Evolutionary conservation across 2,329 filamentous ascomycete genomes (phyloP).

Genomic region (Penicillium glabrum): DNA sequence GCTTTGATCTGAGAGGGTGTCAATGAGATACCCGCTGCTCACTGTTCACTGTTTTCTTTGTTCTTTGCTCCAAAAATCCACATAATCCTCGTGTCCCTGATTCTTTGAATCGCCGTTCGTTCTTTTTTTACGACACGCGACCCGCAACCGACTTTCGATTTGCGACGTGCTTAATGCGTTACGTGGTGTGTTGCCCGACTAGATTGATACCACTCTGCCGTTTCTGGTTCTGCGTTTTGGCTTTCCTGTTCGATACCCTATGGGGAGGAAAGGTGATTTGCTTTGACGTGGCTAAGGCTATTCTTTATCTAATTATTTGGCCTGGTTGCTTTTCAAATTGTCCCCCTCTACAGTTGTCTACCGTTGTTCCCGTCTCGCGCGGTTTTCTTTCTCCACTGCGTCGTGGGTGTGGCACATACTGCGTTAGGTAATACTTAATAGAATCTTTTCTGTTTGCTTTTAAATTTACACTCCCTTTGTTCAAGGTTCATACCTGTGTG

Average conservation of each 20-base stretch:
- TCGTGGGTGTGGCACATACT: slow-evolving; percentile 27
- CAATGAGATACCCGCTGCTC: slow-evolving; percentile 35
- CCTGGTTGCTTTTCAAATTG: slow-evolving; percentile 23
- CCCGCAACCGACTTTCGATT: slow-evolving; percentile 28
- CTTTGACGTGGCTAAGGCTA: slow-evolving; percentile 11
- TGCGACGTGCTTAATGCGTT: slow-evolving; percentile 34
- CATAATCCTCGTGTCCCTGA: slow-evolving; percentile 15
- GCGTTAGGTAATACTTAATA: slow-evolving; percentile 41
- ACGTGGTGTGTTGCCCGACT: slow-evolving; percentile 27
- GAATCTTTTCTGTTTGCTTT: slow-evolving; percentile 30
- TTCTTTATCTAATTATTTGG: slow-evolving; percentile 11
- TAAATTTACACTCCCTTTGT: too few relatives aligned
- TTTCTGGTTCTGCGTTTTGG: slow-evolving; percentile 27
- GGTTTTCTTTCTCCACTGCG: slow-evolving; percentile 14
- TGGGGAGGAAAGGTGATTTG: slow-evolving; percentile 30
- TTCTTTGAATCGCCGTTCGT: slow-evolving; percentile 24
- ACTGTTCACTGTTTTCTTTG: slow-evolving; percentile 21
- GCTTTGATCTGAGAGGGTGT: slow-evolving; percentile 17
- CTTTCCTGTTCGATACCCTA: slow-evolving; percentile 37
- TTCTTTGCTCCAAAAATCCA: slow-evolving; percentile 13
- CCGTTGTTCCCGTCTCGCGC: slow-evolving; percentile 19
- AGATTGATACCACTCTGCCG: slow-evolving; percentile 31
- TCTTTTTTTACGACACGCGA: slow-evolving; percentile 37
- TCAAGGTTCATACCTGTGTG: too few relatives aligned
- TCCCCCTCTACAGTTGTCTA: slow-evolving; percentile 26